Evolutionary conservation across 2,329 filamentous ascomycete genomes (phyloP).

Genomic region (Botrytis fabae): DNA sequence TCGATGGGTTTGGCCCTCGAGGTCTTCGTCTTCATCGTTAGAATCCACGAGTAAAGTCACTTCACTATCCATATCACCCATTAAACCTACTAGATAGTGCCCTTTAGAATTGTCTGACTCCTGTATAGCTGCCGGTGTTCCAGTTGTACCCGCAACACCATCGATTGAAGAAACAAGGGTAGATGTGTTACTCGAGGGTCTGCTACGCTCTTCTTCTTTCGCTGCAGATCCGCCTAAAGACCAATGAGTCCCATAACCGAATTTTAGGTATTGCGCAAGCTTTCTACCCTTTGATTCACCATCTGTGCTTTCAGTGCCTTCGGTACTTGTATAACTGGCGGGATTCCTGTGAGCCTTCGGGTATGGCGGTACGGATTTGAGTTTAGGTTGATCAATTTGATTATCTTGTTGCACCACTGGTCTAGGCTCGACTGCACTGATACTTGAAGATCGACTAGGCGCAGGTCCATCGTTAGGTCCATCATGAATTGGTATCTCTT

Average conservation of each 20-base stretch:
- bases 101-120: slow-evolving; percentile 41
- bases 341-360: slow-evolving; percentile 27
- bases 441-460: neutral
- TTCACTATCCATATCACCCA: slow-evolving; percentile 60
- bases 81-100: slow-evolving; percentile 67
- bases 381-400: slow-evolving; percentile 8
- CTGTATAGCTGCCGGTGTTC: slow-evolving; percentile 10
- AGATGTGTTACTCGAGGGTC: slow-evolving; percentile 3
- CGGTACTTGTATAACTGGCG: slow-evolving; percentile 28
- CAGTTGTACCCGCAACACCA: slow-evolving; percentile 1
- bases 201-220: slow-evolving; percentile 23
- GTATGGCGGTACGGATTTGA: neutral
- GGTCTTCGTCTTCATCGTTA: slow-evolving; percentile 19
- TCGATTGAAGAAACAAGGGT: neutral
- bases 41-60: slow-evolving; percentile 22
- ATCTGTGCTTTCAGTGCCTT: slow-evolving; percentile 26
- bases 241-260: slow-evolving; percentile 70
- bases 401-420: neutral
- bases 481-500: slow-evolving; percentile 15
- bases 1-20: slow-evolving; percentile 49
- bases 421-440: neutral
- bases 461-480: slow-evolving; percentile 1
- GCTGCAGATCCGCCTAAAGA: slow-evolving; percentile 44
- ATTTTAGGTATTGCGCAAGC: slow-evolving; percentile 64
- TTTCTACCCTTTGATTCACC: slow-evolving; percentile 41